Percentiles rank a stretch among this genome's conserved stretches.
Conservation (phyloP, 2,329 filamentous ascomycete genomes). For the Lachnellula occidentalis region DNA sequence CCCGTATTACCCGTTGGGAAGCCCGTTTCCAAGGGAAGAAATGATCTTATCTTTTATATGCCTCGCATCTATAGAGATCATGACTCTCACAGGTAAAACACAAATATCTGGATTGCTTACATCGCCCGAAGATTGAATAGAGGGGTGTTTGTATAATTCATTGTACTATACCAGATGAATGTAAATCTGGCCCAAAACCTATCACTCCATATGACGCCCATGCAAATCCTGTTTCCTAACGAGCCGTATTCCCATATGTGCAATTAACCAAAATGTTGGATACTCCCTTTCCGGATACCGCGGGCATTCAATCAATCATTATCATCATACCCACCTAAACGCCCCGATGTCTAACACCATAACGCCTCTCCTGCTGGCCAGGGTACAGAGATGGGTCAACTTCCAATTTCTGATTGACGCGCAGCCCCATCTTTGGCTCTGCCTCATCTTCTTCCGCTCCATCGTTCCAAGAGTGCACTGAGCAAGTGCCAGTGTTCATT, state of each 20-base stretch:
- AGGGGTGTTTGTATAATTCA: no score
- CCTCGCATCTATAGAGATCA: no score
- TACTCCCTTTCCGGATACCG: background rate
- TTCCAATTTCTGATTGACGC: conserved; percentile 38
- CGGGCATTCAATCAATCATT: background rate
- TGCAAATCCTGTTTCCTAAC: background rate
- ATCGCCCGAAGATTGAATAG: no score
- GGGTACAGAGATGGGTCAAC: conserved; percentile 17
- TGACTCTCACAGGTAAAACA: no score
- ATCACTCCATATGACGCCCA: background rate
- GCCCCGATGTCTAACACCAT: background rate
- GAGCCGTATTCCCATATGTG: background rate
- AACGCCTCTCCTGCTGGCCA: background rate
- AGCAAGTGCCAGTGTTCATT: conserved; percentile 58
- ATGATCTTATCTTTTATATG: no score
- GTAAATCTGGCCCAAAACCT: background rate
- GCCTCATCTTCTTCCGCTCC: conserved; percentile 52
- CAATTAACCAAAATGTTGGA: background rate
- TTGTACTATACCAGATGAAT: no score
- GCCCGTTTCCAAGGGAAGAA: no score
- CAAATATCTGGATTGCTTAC: no score
- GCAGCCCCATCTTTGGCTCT: conserved; percentile 41
- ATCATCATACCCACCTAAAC: background rate
- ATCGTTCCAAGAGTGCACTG: conserved; percentile 63
- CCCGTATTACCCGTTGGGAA: no score